Percentiles rank a stretch among this genome's conserved stretches.
These are phyloP conservation scores for Lipomyces lipofer DNA, from an alignment of 805 yeast genomes.

Conservation along the genomic window DNA sequence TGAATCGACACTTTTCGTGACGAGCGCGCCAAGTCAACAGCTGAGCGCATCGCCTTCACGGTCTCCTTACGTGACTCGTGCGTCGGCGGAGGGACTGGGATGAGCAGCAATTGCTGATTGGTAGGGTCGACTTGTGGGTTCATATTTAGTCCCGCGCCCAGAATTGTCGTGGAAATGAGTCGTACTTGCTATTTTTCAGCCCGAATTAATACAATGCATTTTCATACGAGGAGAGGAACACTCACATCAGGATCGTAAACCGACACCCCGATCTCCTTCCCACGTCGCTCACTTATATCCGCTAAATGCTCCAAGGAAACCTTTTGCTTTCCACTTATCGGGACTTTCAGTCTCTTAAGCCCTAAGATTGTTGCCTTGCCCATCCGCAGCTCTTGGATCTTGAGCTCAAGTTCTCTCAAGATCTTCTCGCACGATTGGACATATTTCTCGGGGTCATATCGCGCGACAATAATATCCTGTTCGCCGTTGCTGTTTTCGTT, in stretches of 20 bases:
- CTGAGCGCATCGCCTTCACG: constrained; percentile 62
- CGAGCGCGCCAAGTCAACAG: constrained; percentile 61
- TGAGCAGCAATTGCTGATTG: constrained; percentile 70
- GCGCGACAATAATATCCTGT: constrained; percentile 21
- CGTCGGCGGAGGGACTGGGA: constrained; percentile 73
- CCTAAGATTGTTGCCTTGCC: constrained; percentile 69
- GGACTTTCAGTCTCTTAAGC: constrained; percentile 57
- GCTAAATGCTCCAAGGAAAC: constrained; percentile 49
- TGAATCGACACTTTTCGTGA: constrained; percentile 38
- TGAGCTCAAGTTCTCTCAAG: constrained; percentile 54
- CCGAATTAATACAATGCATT: no score
- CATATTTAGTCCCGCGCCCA: constrained; percentile 68
- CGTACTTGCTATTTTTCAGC: no score
- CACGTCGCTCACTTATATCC: constrained; percentile 67
- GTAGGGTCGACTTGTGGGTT: constrained; percentile 76
- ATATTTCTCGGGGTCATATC: constrained; percentile 41
- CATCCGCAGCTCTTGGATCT: constrained; percentile 61
- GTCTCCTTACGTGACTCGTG: constrained; percentile 59
- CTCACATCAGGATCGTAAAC: constrained; percentile 64
- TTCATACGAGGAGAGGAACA: no score
- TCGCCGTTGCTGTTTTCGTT: constrained; percentile 7
- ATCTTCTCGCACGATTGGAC: constrained; percentile 50
- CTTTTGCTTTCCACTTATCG: constrained; percentile 42
- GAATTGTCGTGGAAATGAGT: constrained; percentile 67
- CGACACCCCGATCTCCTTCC: constrained; percentile 67